Evolutionary conservation across 164 flowering plant species (phyloP).

Genomic region (Chimonanthus praecox): DNA sequence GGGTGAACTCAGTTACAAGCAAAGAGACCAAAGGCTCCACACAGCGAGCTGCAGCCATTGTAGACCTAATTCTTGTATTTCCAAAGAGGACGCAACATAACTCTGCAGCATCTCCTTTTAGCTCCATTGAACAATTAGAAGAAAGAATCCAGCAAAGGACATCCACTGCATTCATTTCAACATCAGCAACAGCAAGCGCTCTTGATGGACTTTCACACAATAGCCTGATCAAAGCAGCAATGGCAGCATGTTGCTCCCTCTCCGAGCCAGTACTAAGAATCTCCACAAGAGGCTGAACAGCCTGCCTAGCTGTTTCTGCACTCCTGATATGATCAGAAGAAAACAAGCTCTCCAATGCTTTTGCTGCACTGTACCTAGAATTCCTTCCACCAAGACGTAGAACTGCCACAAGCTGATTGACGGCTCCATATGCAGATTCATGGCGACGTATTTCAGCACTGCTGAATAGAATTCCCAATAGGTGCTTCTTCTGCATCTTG

Average conservation of each 20-base stretch:
- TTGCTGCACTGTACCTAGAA: constrained; percentile 94
- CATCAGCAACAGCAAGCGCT: constrained; percentile 86
- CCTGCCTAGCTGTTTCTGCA: constrained; percentile 83
- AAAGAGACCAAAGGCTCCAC: constrained; percentile 95
- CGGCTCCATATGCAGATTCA: constrained; percentile 88
- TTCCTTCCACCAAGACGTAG: constrained; percentile 88
- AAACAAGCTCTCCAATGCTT: constrained; percentile 87
- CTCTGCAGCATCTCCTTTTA: constrained; percentile 96
- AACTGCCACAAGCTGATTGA: constrained; percentile 92
- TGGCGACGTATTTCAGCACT: constrained; percentile 88
- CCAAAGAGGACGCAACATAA: constrained; percentile 85
- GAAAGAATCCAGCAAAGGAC: constrained; percentile 88
- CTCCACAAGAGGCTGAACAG: constrained; percentile 96
- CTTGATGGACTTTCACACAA: constrained; percentile 80
- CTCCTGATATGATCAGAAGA: constrained; percentile 87
- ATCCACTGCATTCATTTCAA: constrained; percentile 91
- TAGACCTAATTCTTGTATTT: constrained; percentile 83
- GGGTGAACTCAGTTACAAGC: constrained; percentile 69
- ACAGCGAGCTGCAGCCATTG: constrained; percentile 88
- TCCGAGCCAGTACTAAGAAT: constrained; percentile 88
- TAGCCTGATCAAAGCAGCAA: constrained; percentile 72
- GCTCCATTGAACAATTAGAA: constrained; percentile 84
- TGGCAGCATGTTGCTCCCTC: constrained; percentile 95
- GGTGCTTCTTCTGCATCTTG: constrained; percentile 96
- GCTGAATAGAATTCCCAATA: constrained; percentile 72